Base-by-base conservation (phyloP, 768 basidiomycete species). In the Naganishia vaughanmartiniae region DNA sequence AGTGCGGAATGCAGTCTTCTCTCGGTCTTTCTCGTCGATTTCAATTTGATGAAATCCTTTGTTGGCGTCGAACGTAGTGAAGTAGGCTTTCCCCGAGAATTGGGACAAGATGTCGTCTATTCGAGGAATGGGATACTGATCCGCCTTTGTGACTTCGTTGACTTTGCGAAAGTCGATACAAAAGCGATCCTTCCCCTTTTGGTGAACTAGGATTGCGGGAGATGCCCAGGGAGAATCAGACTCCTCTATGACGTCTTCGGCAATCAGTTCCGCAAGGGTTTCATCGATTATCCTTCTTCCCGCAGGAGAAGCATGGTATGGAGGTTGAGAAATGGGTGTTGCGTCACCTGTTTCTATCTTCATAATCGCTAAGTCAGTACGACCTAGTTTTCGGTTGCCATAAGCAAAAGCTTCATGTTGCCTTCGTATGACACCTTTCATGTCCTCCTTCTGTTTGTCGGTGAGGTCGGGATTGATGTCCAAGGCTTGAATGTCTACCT, bases 221-320 rank as follows among this genome's bases (percentile, higher is more conserved):
- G 67, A 54, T 54, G 67, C 67, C 67, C 67, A 68, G 28, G 67
- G 67, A 53, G 67, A 68, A 54, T 68, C 67, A 36, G 67, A n/a
- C n/a, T n/a, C n/a, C n/a, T n/a, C n/a, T n/a, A n/a, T n/a, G n/a
- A n/a, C n/a, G n/a, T n/a, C n/a, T n/a, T n/a, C n/a, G n/a, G n/a
- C n/a, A n/a, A n/a, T n/a, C n/a, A n/a, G n/a, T n/a, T n/a, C n/a
- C n/a, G 56, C 54, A 24, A 46, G 33, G 10, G 34, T 36, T 5
- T 36, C 36, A 36, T 36, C 36, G 36, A 36, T 66, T 24, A 66
- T 48, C 34, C 45, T 54, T n/a, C 51, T 21, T 54, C 51, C 66
- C 34, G 33, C 66, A 54, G 66, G 53, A 34, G 53, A 54, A 33
- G 65, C 67, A 69, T 69, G 67, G 55, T 57, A 69, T 31, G 67